phyloP scores from a whole-genome alignment of 2,329 filamentous ascomycete species.

The Ascochyta lentis region DNA sequence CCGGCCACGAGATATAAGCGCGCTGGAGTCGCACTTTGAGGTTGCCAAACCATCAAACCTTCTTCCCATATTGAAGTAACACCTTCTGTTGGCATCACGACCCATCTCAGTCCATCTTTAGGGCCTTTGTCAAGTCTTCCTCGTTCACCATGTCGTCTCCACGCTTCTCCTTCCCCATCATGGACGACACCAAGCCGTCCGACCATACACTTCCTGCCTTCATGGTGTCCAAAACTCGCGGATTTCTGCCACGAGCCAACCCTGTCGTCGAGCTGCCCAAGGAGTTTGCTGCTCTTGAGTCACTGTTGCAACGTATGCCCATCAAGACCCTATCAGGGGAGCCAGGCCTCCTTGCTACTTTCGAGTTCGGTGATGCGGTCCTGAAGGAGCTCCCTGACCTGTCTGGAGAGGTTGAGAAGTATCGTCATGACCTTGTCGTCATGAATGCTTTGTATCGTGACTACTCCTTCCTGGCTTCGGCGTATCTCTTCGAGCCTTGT shows the following conservation, averaged over 20 bases:
- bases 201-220: constrained; percentile 73
- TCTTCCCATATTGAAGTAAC: constrained; percentile 9
- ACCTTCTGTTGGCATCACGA: not conserved
- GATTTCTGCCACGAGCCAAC: constrained; percentile 71
- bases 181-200: constrained; percentile 67
- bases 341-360: constrained; percentile 78
- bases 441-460: constrained; percentile 90
- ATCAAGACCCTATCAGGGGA: constrained; percentile 75
- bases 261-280: constrained; percentile 65
- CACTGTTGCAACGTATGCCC: constrained; percentile 77
- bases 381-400: constrained; percentile 78
- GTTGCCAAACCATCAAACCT: constrained; percentile 5
- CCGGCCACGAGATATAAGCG: constrained; percentile 49
- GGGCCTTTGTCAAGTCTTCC: not conserved
- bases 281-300: constrained; percentile 76
- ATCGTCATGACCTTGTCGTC: constrained; percentile 73
- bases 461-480: constrained; percentile 88
- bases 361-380: constrained; percentile 77
- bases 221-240: constrained; percentile 77
- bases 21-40: constrained; percentile 23
- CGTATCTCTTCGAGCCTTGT: constrained; percentile 90
- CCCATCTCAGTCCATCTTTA: not conserved
- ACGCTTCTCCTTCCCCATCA: constrained; percentile 63
- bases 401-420: constrained; percentile 73
- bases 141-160: constrained; percentile 50